Conservation (phyloP, 768 basidiomycete species). For the Amanita thiersii region DNA sequence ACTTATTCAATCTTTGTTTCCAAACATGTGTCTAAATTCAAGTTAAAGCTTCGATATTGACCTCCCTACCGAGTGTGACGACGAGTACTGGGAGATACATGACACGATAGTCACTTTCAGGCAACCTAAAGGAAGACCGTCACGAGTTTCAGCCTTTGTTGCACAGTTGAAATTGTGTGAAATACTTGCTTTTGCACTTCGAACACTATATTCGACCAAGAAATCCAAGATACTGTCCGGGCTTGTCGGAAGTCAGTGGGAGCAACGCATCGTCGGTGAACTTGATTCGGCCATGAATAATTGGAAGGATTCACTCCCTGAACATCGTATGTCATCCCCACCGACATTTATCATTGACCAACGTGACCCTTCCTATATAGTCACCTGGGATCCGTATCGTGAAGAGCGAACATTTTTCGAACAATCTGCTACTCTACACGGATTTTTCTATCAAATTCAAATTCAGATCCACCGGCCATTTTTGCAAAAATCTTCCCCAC, state of each 20-base stretch:
- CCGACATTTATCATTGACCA: neutral
- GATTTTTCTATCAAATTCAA: conserved; percentile 39
- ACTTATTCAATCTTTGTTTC: conserved; percentile 1
- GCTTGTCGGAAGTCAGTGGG: conserved; percentile 46
- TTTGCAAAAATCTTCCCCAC: conserved; percentile 32
- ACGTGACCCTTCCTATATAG: conserved; percentile 12
- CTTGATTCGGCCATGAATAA: conserved; percentile 53
- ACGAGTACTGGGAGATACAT: conserved; percentile 37
- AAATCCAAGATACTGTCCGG: conserved; percentile 31
- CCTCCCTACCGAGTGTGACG: conserved; percentile 51
- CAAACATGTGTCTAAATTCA: conserved; percentile 1
- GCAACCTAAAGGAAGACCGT: conserved; percentile 57
- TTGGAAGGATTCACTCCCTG: conserved; percentile 56
- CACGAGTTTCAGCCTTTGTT: conserved; percentile 43
- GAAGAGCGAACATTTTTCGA: conserved; percentile 28
- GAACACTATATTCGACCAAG: conserved; percentile 46
- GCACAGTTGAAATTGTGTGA: conserved; percentile 48
- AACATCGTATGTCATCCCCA: conserved; percentile 32
- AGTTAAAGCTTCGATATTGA: conserved; percentile 52
- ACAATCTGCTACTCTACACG: conserved; percentile 44
- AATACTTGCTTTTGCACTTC: conserved; percentile 51
- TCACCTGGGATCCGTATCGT: conserved; percentile 29
- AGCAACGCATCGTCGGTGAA: conserved; percentile 47
- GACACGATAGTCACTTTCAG: conserved; percentile 43
- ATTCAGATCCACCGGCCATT: conserved; percentile 70